Conservation (phyloP, 768 basidiomycete genomes). For the Pleurotus tuoliensis region DNA sequence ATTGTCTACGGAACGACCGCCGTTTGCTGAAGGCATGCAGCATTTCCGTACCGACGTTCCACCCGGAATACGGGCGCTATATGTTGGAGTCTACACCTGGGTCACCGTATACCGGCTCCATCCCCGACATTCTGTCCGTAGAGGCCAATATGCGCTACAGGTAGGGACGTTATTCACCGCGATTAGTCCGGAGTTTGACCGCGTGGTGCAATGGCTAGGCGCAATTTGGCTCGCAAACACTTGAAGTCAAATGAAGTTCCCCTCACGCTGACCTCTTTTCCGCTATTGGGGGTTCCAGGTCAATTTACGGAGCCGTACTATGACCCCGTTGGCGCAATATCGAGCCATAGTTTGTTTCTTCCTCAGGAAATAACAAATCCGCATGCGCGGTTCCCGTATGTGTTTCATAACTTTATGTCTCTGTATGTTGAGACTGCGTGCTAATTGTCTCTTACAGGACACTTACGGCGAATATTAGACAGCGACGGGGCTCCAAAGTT, state of each 20-base stretch:
- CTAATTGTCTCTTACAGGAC: slow-evolving; percentile 52
- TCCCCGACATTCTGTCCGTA: slow-evolving; percentile 83
- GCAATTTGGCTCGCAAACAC: slow-evolving; percentile 77
- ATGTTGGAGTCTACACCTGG: slow-evolving; percentile 99
- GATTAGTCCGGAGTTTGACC: background rate
- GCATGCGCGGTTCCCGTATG: slow-evolving; percentile 96
- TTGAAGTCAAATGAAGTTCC: slow-evolving; percentile 86
- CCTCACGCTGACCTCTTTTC: slow-evolving; percentile 92
- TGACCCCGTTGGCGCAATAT: slow-evolving; percentile 69
- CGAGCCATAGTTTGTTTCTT: slow-evolving; percentile 91
- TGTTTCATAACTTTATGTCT: slow-evolving; percentile 18
- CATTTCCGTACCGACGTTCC: slow-evolving; percentile 81
- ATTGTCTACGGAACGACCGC: background rate
- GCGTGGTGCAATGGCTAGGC: slow-evolving; percentile 39
- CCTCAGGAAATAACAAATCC: slow-evolving; percentile 96
- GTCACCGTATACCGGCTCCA: slow-evolving; percentile 85
- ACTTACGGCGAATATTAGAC: slow-evolving; percentile 94
- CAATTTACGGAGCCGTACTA: slow-evolving; percentile 91
- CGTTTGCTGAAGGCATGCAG: slow-evolving; percentile 30
- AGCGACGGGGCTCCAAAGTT: slow-evolving; percentile 88
- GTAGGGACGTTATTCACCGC: slow-evolving; percentile 32
- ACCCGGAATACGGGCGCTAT: slow-evolving; percentile 97
- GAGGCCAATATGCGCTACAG: slow-evolving; percentile 95
- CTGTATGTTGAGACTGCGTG: slow-evolving; percentile 9
- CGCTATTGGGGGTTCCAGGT: slow-evolving; percentile 83